Conservation (phyloP, 495 filamentous ascomycete genomes). For the Penicillium simplicissimum region DNA sequence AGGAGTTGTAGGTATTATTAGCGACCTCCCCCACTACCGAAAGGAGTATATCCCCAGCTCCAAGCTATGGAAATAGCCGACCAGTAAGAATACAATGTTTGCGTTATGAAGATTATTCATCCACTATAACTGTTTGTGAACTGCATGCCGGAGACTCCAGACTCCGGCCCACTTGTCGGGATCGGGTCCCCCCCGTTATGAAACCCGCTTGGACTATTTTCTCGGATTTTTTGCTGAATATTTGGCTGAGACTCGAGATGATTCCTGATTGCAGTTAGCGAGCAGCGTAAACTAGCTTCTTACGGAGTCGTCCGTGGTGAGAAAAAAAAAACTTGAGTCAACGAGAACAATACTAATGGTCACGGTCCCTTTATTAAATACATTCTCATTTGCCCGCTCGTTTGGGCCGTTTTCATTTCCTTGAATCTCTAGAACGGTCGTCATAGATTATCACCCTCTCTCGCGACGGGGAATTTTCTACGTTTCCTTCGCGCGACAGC, state of each 20-base stretch:
- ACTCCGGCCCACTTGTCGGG: constrained; percentile 1
- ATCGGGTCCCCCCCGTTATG: not conserved
- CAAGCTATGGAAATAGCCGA: not conserved
- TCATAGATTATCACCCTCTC: not conserved
- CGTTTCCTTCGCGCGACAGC: not conserved
- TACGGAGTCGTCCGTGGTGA: not conserved
- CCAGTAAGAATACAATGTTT: not conserved
- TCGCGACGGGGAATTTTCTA: not conserved
- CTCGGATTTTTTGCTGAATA: not conserved
- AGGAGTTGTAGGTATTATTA: not conserved
- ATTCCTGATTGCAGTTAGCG: not conserved
- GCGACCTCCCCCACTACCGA: not conserved
- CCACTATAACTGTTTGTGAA: not conserved
- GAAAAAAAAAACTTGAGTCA: not conserved
- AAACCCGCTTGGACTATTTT: not conserved
- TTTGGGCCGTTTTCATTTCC: not conserved
- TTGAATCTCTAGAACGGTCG: not conserved
- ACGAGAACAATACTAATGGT: not conserved
- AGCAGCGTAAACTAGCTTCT: not conserved
- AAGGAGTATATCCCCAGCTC: not conserved
- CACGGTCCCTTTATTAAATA: constrained; percentile 1
- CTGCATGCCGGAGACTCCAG: not conserved
- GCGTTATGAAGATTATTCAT: not conserved
- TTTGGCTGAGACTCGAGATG: not conserved
- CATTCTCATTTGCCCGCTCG: constrained; percentile 1